Conservation (phyloP, 495 filamentous ascomycete species). For the Neurospora sp. region DNA sequence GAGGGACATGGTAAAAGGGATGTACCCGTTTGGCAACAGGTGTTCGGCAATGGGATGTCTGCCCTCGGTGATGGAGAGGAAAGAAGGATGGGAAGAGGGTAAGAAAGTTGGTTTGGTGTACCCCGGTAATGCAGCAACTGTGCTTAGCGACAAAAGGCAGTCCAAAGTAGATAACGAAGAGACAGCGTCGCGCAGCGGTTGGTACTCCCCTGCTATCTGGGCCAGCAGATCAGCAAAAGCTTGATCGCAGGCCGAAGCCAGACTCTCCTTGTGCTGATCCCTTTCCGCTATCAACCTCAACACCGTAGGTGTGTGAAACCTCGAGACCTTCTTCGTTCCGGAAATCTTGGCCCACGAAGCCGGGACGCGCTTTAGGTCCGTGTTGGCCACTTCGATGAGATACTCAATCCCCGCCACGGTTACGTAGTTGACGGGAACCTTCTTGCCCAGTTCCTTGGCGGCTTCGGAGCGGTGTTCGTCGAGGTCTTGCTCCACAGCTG, state of each 20-base stretch:
- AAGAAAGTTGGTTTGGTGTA: slow-evolving; percentile 80
- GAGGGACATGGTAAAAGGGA: slow-evolving; percentile 80
- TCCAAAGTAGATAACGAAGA: slow-evolving; percentile 80
- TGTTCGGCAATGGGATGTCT: slow-evolving; percentile 97
- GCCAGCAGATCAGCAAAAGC: slow-evolving; percentile 63
- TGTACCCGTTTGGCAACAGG: slow-evolving; percentile 75
- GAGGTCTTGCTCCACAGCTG: slow-evolving; percentile 76
- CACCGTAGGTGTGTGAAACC: slow-evolving; percentile 92
- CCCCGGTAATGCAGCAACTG: slow-evolving; percentile 73
- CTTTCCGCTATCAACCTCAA: slow-evolving; percentile 71
- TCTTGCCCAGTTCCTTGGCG: slow-evolving; percentile 58
- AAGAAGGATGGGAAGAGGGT: slow-evolving; percentile 44
- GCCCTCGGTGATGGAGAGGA: slow-evolving; percentile 63
- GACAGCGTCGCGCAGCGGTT: slow-evolving; percentile 78
- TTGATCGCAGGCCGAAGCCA: slow-evolving; percentile 86
- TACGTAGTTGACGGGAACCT: slow-evolving; percentile 59
- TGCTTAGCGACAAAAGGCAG: slow-evolving; percentile 77
- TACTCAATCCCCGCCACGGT: slow-evolving; percentile 88
- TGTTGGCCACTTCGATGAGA: slow-evolving; percentile 81
- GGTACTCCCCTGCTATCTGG: slow-evolving; percentile 71
- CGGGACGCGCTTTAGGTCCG: slow-evolving; percentile 70
- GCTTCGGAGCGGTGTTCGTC: slow-evolving; percentile 63
- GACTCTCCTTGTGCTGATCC: slow-evolving; percentile 88
- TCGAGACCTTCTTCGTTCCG: slow-evolving; percentile 83
- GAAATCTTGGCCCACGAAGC: slow-evolving; percentile 91